Percentiles rank a stretch among this genome's conserved stretches.
Conservation (phyloP, 768 basidiomycete genomes). For the Suillus cothurnatus region DNA sequence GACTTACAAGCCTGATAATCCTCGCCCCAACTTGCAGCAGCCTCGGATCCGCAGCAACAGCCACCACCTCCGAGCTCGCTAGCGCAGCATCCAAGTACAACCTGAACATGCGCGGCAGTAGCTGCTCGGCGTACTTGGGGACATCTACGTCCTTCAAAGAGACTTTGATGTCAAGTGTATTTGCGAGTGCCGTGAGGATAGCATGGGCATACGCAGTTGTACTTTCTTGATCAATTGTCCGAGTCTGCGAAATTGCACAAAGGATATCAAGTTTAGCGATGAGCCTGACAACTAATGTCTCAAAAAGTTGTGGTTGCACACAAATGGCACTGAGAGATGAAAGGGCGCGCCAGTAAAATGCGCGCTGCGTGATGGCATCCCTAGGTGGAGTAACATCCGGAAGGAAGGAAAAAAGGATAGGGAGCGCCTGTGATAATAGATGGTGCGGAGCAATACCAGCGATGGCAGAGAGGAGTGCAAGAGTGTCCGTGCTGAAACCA, state of each 20-base stretch:
- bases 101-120: slow-evolving; percentile 73
- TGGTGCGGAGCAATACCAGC: slow-evolving; percentile 60
- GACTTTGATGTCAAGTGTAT: slow-evolving; percentile 58
- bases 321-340: slow-evolving; percentile 73
- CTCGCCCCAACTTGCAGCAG: slow-evolving; percentile 49
- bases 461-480: slow-evolving; percentile 66
- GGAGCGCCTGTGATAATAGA: slow-evolving; percentile 75
- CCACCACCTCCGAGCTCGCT: slow-evolving; percentile 26
- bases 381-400: slow-evolving; percentile 66
- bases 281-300: slow-evolving; percentile 76
- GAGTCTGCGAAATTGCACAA: slow-evolving; percentile 41
- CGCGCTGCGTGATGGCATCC: slow-evolving; percentile 56
- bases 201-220: slow-evolving; percentile 86
- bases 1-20: slow-evolving; percentile 68
- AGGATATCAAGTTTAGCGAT: slow-evolving; percentile 74
- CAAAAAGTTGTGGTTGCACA: slow-evolving; percentile 76
- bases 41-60: slow-evolving; percentile 37
- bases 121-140: slow-evolving; percentile 73
- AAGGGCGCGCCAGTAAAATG: slow-evolving; percentile 68
- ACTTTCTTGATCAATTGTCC: slow-evolving; percentile 51
- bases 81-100: slow-evolving; percentile 52
- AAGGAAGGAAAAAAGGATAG: slow-evolving; percentile 73
- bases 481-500: slow-evolving; percentile 51
- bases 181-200: slow-evolving; percentile 68
- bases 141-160: slow-evolving; percentile 68